These are phyloP conservation scores for Xylariaceae sp. DNA, from an alignment of 2,329 filamentous ascomycete species.

Conservation along the genomic window DNA sequence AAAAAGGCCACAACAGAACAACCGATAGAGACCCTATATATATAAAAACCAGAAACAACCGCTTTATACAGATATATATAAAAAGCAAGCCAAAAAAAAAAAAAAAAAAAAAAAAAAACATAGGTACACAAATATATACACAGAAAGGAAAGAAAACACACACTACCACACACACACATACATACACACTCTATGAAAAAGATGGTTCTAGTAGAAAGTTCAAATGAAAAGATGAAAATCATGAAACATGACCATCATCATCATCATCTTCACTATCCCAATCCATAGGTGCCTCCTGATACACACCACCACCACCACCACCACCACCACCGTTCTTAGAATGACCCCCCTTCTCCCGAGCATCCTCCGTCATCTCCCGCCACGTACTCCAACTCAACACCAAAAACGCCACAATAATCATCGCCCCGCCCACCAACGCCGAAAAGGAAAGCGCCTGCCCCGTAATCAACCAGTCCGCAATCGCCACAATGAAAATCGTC, in stretches of 20 bases:
- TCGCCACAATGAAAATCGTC: slow-evolving; percentile 93
- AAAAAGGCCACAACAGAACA: no score
- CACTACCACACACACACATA: no score
- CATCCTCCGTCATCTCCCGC: slow-evolving; percentile 72
- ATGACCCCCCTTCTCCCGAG: background rate
- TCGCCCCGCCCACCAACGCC: slow-evolving; percentile 71
- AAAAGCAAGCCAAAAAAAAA: no score
- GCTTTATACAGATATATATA: no score
- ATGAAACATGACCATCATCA: background rate
- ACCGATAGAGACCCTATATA: no score
- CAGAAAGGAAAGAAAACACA: no score
- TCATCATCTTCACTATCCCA: slow-evolving; percentile 14
- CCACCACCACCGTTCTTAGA: no score
- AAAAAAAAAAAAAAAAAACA: no score
- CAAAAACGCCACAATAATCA: slow-evolving; percentile 86
- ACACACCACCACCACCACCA: background rate
- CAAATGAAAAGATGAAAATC: background rate
- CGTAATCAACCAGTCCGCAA: slow-evolving; percentile 83
- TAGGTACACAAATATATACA: no score
- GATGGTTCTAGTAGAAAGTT: background rate
- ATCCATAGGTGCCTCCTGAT: slow-evolving; percentile 9
- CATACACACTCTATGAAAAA: no score
- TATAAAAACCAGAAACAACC: no score
- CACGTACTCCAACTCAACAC: slow-evolving; percentile 88
- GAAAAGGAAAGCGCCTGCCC: slow-evolving; percentile 69